A percentile compares a stretch with the other conserved stretches of the same genome.
Conservation (phyloP, 2,329 filamentous ascomycete genomes). For the Xylaria sp. region DNA sequence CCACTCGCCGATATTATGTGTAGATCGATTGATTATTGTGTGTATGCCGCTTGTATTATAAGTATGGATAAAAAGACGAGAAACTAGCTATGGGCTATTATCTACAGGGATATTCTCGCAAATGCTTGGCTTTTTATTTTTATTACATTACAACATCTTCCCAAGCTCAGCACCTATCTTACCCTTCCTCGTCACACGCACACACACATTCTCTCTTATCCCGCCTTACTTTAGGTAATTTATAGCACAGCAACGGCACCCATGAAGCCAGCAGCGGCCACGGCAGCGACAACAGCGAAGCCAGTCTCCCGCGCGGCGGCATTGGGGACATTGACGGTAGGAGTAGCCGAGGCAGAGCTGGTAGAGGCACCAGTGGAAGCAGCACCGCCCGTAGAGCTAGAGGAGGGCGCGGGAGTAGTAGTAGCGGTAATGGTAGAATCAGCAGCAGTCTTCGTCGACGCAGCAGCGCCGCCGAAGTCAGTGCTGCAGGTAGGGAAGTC, state of each 20-base stretch:
- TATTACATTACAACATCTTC: not conserved
- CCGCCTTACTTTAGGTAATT: too few species aligned
- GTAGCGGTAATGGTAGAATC: not conserved
- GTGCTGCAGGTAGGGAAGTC: conserved; percentile 30
- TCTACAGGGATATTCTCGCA: too few species aligned
- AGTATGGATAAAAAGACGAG: too few species aligned
- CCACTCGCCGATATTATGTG: not conserved
- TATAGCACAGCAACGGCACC: conserved; percentile 31
- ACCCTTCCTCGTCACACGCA: not conserved
- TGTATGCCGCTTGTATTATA: too few species aligned
- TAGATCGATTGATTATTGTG: too few species aligned
- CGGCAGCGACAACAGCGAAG: conserved; percentile 26
- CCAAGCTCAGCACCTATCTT: not conserved
- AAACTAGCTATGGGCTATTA: too few species aligned
- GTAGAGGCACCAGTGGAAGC: not conserved
- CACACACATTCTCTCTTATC: not conserved
- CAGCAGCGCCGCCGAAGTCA: not conserved
- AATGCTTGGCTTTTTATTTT: not conserved
- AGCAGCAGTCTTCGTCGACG: not conserved
- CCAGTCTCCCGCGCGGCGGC: conserved; percentile 32
- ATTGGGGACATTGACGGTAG: not conserved
- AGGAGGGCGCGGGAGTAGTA: not conserved
- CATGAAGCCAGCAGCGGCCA: conserved; percentile 29
- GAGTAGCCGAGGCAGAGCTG: conserved; percentile 11
- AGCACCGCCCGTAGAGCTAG: not conserved